Percentiles rank a stretch among this genome's conserved stretches.
phyloP scores from a whole-genome alignment of 2,329 filamentous ascomycete species.

The Clonostachys byssicola region DNA sequence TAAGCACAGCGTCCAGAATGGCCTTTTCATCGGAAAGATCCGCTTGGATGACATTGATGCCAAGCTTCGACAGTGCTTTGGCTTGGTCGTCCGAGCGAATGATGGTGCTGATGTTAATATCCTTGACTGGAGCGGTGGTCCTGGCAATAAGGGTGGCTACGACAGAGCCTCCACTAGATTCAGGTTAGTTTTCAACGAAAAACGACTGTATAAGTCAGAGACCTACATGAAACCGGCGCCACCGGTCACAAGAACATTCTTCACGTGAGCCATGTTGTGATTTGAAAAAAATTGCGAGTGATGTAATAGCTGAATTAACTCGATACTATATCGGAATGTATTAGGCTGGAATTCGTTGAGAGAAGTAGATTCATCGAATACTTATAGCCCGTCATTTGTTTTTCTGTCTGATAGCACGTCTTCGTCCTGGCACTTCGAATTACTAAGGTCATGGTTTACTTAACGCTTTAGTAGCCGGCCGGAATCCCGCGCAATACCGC shows the following conservation, averaged over 20 bases:
- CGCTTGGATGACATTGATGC: conserved; percentile 19
- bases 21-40: conserved; percentile 20
- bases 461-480: background rate
- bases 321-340: background rate
- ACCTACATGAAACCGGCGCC: conserved; percentile 26
- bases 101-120: conserved; percentile 17
- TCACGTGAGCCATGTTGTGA: conserved; percentile 16
- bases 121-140: conserved; percentile 11
- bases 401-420: too few relatives aligned
- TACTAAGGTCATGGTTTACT: too few relatives aligned
- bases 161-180: conserved; percentile 25
- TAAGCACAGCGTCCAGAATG: conserved; percentile 11
- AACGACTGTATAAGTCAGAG: background rate
- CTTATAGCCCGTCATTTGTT: too few relatives aligned
- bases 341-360: background rate
- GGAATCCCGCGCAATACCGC: conserved; percentile 1
- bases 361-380: too few relatives aligned
- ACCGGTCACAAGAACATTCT: conserved; percentile 25
- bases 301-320: conserved; percentile 19
- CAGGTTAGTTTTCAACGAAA: background rate
- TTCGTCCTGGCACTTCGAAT: too few relatives aligned
- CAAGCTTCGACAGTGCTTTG: conserved; percentile 17
- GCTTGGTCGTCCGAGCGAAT: conserved; percentile 25
- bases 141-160: conserved; percentile 21
- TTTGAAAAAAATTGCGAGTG: conserved; percentile 17